phyloP scores from a whole-genome alignment of 1,139 yeast species.

The Hansenula anomala region DNA sequence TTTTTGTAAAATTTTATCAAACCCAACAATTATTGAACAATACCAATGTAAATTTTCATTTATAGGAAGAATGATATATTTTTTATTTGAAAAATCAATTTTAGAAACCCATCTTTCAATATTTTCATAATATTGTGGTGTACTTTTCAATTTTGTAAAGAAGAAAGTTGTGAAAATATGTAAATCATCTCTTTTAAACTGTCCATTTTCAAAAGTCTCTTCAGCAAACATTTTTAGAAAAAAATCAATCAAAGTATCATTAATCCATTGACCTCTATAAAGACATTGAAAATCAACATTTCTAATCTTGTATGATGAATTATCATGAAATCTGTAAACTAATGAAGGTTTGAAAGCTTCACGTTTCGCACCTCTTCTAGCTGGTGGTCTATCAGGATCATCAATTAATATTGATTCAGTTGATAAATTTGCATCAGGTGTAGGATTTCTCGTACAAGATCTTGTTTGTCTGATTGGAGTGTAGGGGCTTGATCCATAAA shows the following conservation, averaged over 20 bases:
- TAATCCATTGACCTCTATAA: conserved; percentile 70
- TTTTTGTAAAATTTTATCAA: conserved; percentile 21
- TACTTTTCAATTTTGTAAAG: conserved; percentile 55
- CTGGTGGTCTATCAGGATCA: neutral
- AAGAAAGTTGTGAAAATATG: conserved; percentile 83
- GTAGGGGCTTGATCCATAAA: no score
- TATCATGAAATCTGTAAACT: conserved; percentile 43
- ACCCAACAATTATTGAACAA: conserved; percentile 60
- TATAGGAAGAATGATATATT: conserved; percentile 73
- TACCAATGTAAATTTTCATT: conserved; percentile 88
- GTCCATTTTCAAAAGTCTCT: conserved; percentile 23
- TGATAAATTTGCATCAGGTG: neutral
- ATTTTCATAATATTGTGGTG: conserved; percentile 44
- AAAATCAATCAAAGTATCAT: conserved; percentile 70
- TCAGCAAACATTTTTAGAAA: conserved; percentile 57
- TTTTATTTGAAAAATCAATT: conserved; percentile 56
- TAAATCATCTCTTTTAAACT: conserved; percentile 29
- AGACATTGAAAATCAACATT: conserved; percentile 64
- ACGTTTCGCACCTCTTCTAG: conserved; percentile 14
- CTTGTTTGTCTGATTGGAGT: neutral
- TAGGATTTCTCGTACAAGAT: neutral
- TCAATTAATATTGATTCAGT: neutral
- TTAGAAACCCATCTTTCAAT: conserved; percentile 79
- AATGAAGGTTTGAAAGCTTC: conserved; percentile 45
- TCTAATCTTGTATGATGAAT: conserved; percentile 44